Evolutionary conservation across 352 stramenopile species (phyloP).

Genomic region (Phytophthora sojae): DNA sequence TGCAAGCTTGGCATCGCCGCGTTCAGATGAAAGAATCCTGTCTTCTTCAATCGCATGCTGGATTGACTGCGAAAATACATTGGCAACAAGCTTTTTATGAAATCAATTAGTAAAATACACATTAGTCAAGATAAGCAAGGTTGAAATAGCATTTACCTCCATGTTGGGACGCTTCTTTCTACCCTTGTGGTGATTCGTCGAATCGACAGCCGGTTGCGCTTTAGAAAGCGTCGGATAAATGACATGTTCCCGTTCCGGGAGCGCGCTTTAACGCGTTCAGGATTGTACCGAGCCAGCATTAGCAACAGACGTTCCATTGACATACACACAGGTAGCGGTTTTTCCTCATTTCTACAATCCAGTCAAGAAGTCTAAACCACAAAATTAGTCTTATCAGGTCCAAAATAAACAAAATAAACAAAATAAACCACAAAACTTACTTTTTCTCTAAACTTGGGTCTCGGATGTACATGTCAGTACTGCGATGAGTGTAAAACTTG

Average conservation of each 20-base stretch:
- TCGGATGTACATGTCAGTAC: background rate
- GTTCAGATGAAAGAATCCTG: background rate
- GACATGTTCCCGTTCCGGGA: background rate
- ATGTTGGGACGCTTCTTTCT: background rate
- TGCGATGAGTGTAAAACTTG: background rate
- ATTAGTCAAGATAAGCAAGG: background rate
- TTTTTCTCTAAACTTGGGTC: no score
- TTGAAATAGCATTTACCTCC: background rate
- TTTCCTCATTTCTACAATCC: background rate
- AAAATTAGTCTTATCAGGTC: background rate
- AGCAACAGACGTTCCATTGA: background rate
- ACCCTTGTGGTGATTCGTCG: background rate
- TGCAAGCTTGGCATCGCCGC: background rate
- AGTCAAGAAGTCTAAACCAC: background rate
- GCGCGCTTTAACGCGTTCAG: background rate
- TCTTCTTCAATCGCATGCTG: conserved; percentile 16
- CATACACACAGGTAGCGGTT: background rate
- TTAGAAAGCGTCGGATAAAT: background rate
- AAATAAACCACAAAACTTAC: no score
- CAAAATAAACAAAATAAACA: background rate
- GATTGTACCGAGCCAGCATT: background rate
- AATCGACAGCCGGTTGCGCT: background rate
- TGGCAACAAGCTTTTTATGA: conserved; percentile 12
- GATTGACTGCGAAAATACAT: conserved; percentile 19
- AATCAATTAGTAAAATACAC: background rate